These are phyloP conservation scores for Linum tenue DNA, from an alignment of 345 rosid species.

Conservation along the genomic window DNA sequence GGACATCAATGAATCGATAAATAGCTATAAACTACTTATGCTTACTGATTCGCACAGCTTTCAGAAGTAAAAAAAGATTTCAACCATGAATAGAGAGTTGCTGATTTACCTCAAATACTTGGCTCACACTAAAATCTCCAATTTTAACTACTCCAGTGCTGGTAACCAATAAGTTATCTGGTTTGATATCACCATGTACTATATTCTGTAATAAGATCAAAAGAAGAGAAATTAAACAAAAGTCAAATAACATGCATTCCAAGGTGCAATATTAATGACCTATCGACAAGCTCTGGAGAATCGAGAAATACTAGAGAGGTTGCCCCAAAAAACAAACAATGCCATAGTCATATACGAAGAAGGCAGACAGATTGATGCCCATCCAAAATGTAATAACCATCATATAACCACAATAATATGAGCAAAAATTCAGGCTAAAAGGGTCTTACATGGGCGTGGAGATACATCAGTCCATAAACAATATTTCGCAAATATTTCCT, in stretches of 20 bases:
- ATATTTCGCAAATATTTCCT: slow-evolving; percentile 80
- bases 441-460: slow-evolving; percentile 81
- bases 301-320: slow-evolving; percentile 1
- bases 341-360: background rate
- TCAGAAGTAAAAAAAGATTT: background rate
- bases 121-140: slow-evolving; percentile 97
- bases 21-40: background rate
- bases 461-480: slow-evolving; percentile 83
- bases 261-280: background rate
- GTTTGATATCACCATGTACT: slow-evolving; percentile 96
- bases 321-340: background rate
- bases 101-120: slow-evolving; percentile 76
- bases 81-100: background rate
- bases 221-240: background rate
- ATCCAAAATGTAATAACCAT: background rate
- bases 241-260: background rate
- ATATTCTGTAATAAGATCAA: slow-evolving; percentile 46
- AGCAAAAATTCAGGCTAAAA: background rate
- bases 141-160: slow-evolving; percentile 71
- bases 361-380: background rate
- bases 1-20: background rate
- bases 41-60: no score
- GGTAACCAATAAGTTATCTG: slow-evolving; percentile 91
- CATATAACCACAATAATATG: background rate
- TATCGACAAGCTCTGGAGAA: background rate